Evolutionary conservation across 2,329 filamentous ascomycete genomes (phyloP).

Genomic region (Didymosphaeria variabile): DNA sequence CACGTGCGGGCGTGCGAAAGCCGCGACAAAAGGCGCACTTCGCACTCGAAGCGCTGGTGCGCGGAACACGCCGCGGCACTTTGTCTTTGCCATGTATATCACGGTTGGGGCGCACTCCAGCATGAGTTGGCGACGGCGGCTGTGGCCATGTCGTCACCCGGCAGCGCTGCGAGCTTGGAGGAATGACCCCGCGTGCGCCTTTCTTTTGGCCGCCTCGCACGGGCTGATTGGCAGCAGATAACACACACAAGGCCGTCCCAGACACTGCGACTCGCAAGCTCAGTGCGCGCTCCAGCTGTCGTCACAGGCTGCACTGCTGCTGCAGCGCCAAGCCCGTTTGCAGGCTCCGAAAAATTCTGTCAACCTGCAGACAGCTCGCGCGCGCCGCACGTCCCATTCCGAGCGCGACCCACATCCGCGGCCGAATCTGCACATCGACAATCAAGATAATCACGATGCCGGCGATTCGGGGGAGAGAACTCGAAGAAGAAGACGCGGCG

Average conservation of each 20-base stretch:
- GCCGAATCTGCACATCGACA: slow-evolving; percentile 19
- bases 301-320: slow-evolving; percentile 29
- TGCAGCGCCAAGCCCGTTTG: slow-evolving; percentile 24
- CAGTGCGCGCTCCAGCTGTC: neutral
- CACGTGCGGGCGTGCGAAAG: slow-evolving; percentile 33
- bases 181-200: slow-evolving; percentile 22
- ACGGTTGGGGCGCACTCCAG: neutral
- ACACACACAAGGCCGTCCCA: too few species aligned
- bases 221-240: slow-evolving; percentile 20
- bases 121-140: neutral
- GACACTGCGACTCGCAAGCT: neutral
- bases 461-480: slow-evolving; percentile 58
- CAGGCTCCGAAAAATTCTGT: slow-evolving; percentile 30
- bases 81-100: slow-evolving; percentile 2
- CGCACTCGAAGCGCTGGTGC: neutral
- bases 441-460: slow-evolving; percentile 52
- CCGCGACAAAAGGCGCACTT: slow-evolving; percentile 25
- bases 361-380: slow-evolving; percentile 38
- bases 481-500: slow-evolving; percentile 60
- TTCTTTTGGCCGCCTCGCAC: slow-evolving; percentile 16
- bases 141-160: slow-evolving; percentile 23
- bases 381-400: slow-evolving; percentile 34
- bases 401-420: slow-evolving; percentile 29
- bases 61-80: neutral
- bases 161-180: slow-evolving; percentile 5